Percentiles rank a stretch among this genome's conserved stretches.
Evolutionary conservation across 106 monocot species (phyloP).

Genomic region (Dioscorea dumetorum): DNA sequence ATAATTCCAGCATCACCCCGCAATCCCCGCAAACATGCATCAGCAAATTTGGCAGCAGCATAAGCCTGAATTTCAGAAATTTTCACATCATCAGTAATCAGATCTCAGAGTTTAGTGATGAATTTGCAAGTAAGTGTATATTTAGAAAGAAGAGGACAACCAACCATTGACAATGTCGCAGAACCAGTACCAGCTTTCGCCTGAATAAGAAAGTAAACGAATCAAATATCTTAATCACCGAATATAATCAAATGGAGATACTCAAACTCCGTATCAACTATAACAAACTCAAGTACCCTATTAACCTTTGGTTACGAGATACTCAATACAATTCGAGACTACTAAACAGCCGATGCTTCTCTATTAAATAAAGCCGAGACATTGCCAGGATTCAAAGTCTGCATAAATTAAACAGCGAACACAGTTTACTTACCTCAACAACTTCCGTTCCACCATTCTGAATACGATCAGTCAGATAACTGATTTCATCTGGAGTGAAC

Average conservation of each 20-base stretch:
- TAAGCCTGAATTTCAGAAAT: constrained; percentile 43
- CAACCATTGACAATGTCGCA: constrained; percentile 87
- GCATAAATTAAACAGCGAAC: too few species aligned
- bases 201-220: constrained; percentile 28
- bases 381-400: too few species aligned
- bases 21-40: constrained; percentile 75
- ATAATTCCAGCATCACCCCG: constrained; percentile 72
- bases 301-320: too few species aligned
- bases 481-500: constrained; percentile 73
- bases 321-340: too few species aligned
- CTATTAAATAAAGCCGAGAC: too few species aligned
- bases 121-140: not conserved
- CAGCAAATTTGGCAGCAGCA: constrained; percentile 90
- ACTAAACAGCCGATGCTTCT: too few species aligned
- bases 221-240: too few species aligned
- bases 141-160: not conserved
- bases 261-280: too few species aligned
- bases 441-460: constrained; percentile 99
- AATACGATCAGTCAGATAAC: constrained; percentile 81
- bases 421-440: constrained; percentile 62
- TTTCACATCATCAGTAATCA: not conserved
- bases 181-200: constrained; percentile 94
- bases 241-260: too few species aligned
- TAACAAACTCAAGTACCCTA: too few species aligned
- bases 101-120: not conserved